Percentiles rank a stretch among this genome's conserved stretches.
Evolutionary conservation across 495 filamentous ascomycete genomes (phyloP).

Genomic region (Cercophora samala): DNA sequence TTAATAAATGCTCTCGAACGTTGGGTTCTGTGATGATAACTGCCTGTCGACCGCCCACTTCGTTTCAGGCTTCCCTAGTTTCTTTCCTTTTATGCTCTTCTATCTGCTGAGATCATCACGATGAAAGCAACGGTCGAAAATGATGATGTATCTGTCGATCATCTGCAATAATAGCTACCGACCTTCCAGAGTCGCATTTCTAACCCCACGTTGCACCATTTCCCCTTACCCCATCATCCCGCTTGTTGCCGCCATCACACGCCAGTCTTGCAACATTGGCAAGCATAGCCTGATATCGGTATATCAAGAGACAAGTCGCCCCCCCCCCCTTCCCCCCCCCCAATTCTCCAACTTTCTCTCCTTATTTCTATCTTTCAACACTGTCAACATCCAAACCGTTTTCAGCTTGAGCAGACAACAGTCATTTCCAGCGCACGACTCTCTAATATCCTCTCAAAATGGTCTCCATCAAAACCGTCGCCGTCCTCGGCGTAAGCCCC

Average conservation of each 20-base stretch:
- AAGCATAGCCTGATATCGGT: background rate
- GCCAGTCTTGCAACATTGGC: conserved; percentile 13
- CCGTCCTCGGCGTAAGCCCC: conserved; percentile 47
- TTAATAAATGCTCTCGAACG: too few species aligned
- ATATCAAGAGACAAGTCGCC: background rate
- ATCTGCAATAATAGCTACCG: background rate
- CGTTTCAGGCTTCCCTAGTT: too few species aligned
- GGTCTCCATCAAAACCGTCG: conserved; percentile 51
- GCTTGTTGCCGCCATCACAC: conserved; percentile 13
- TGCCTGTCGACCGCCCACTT: too few species aligned
- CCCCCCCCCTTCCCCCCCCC: too few species aligned
- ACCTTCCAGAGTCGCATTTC: background rate
- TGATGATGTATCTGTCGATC: background rate
- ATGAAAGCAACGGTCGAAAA: too few species aligned
- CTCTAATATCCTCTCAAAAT: conserved; percentile 35
- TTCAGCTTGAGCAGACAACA: too few species aligned
- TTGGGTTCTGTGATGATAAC: too few species aligned
- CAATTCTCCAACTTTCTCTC: conserved; percentile 4
- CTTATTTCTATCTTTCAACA: background rate
- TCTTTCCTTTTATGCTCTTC: too few species aligned
- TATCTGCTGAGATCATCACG: too few species aligned
- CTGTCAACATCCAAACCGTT: too few species aligned
- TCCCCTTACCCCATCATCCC: background rate
- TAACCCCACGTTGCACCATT: background rate
- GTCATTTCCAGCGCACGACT: too few species aligned